Percentiles rank a stretch among this genome's conserved stretches.
Evolutionary conservation across 2,329 filamentous ascomycete species (phyloP).

Genomic region (Dothiorella sarmentorum): DNA sequence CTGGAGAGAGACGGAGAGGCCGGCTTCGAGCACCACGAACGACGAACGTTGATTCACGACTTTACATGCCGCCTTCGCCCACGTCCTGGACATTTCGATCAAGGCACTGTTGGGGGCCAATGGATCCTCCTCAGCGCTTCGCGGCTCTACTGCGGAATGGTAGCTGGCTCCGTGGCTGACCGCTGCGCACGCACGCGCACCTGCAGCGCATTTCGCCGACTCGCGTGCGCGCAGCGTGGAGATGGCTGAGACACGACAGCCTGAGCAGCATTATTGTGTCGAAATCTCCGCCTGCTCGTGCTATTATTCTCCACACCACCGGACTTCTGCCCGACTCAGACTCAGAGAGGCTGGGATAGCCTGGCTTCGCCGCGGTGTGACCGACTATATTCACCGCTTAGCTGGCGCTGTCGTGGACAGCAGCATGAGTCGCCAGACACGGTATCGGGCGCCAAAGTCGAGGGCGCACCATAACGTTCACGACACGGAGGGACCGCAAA

Average conservation of each 20-base stretch:
- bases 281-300: neutral
- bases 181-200: neutral
- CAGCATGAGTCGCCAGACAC: neutral
- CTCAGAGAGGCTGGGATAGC: neutral
- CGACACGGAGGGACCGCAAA: slow-evolving; percentile 9
- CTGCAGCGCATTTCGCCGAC: neutral
- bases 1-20: neutral
- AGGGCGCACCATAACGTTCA: slow-evolving; percentile 15
- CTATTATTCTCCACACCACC: neutral
- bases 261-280: neutral
- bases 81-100: neutral
- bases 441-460: neutral
- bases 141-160: neutral
- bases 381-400: slow-evolving; percentile 11
- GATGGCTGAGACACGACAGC: slow-evolving; percentile 12
- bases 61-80: neutral
- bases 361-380: slow-evolving; percentile 7
- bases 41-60: neutral
- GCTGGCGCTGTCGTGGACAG: slow-evolving; percentile 8
- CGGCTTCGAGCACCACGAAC: neutral
- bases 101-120: slow-evolving; percentile 1
- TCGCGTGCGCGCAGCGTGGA: slow-evolving; percentile 7
- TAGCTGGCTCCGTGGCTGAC: neutral
- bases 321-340: slow-evolving; percentile 8
- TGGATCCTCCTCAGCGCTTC: too few species aligned